phyloP scores from a whole-genome alignment of 768 basidiomycete species.

The Coprinellus micaceus region DNA sequence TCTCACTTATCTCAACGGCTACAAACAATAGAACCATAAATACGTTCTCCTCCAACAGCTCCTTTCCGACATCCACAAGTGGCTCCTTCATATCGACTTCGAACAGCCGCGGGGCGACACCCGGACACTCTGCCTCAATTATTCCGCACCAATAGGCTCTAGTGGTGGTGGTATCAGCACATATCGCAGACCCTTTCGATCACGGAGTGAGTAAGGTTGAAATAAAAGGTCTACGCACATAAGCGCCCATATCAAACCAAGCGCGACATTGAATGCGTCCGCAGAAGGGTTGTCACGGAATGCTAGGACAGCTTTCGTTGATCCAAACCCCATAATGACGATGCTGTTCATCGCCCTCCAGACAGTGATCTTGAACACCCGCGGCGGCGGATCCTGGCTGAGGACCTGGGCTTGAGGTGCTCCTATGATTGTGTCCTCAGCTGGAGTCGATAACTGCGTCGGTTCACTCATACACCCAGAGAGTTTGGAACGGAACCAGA shows the following conservation, averaged over 20 bases:
- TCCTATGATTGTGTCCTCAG: too few species aligned
- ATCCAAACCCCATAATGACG: neutral
- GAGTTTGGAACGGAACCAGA: too few species aligned
- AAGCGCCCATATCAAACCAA: constrained; percentile 3
- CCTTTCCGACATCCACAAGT: neutral
- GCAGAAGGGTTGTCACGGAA: neutral
- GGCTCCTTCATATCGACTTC: neutral
- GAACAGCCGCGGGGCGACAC: neutral
- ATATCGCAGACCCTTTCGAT: neutral
- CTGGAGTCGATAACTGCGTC: too few species aligned
- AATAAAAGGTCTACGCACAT: neutral
- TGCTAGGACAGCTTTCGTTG: neutral
- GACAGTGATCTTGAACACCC: constrained; percentile 1
- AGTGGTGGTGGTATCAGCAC: neutral
- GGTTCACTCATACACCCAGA: too few species aligned
- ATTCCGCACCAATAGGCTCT: neutral
- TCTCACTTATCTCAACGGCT: neutral
- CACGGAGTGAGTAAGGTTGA: neutral
- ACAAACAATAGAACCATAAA: neutral
- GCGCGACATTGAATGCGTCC: constrained; percentile 1
- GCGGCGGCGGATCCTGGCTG: too few species aligned
- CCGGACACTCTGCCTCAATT: neutral
- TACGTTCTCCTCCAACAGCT: neutral
- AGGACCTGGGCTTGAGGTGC: too few species aligned
- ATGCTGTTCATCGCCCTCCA: constrained; percentile 1